Conservation (phyloP, 371 early-diverging fungal species). For the Capniomyces stellatus region DNA sequence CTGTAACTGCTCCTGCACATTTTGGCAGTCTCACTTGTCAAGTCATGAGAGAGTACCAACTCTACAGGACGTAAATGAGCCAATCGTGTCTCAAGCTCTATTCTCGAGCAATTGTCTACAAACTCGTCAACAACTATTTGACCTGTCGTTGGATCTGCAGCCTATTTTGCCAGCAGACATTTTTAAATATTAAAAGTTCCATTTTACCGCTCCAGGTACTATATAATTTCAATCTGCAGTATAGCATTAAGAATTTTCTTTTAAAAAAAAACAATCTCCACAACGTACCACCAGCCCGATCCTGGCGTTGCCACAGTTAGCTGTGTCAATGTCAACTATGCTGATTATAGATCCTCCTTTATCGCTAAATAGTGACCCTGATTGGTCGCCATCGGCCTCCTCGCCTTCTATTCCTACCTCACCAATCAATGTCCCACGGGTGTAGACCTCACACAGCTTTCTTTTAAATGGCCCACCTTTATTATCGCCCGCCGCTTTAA, state of each 20-base stretch:
- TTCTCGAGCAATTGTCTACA: conserved; percentile 43
- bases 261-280: background rate
- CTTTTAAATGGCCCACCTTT: conserved; percentile 53
- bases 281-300: conserved; percentile 11
- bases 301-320: too few relatives aligned
- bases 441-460: conserved; percentile 51
- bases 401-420: conserved; percentile 30
- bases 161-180: conserved; percentile 8
- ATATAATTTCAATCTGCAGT: background rate
- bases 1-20: background rate
- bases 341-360: conserved; percentile 29
- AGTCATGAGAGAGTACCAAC: conserved; percentile 35
- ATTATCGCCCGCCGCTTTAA: conserved; percentile 60
- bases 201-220: background rate
- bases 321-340: conserved; percentile 19
- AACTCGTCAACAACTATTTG: conserved; percentile 58
- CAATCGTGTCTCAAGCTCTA: conserved; percentile 58
- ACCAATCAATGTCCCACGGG: conserved; percentile 61
- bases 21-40: conserved; percentile 30
- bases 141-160: conserved; percentile 53
- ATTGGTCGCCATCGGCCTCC: conserved; percentile 11
- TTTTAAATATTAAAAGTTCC: background rate
- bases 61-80: conserved; percentile 59
- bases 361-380: conserved; percentile 30
- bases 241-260: background rate